These are phyloP conservation scores for Thecaphora thlaspeos DNA, from an alignment of 1,284 basidiomycete genomes.

Conservation along the genomic window DNA sequence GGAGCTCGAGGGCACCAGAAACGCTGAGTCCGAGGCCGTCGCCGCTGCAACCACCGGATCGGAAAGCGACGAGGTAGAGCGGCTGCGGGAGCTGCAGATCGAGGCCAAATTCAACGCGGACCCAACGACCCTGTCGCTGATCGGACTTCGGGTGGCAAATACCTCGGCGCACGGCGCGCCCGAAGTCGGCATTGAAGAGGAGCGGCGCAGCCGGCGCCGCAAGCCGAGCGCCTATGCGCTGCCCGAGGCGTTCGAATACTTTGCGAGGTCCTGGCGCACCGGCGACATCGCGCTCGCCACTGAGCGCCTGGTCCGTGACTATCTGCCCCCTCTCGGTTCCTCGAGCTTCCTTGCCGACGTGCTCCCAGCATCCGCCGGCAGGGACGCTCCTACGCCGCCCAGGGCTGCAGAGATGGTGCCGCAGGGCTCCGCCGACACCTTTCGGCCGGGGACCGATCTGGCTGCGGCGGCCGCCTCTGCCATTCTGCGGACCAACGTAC, in stretches of 20 bases:
- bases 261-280: slow-evolving; percentile 35
- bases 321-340: slow-evolving; percentile 25
- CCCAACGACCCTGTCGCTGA: slow-evolving; percentile 38
- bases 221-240: slow-evolving; percentile 7
- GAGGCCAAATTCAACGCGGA: slow-evolving; percentile 44
- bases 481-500: slow-evolving; percentile 4
- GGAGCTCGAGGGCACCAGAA: neutral
- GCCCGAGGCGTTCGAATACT: slow-evolving; percentile 41
- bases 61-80: slow-evolving; percentile 26
- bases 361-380: neutral
- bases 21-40: no score
- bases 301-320: slow-evolving; percentile 38
- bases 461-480: neutral
- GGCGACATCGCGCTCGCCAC: slow-evolving; percentile 41
- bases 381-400: neutral
- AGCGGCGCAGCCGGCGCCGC: slow-evolving; percentile 2
- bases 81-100: slow-evolving; percentile 23
- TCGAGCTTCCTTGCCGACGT: neutral
- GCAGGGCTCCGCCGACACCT: slow-evolving; percentile 1
- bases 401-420: neutral
- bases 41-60: neutral
- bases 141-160: slow-evolving; percentile 32
- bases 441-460: slow-evolving; percentile 1
- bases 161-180: slow-evolving; percentile 1
- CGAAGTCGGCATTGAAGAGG: slow-evolving; percentile 2